phyloP scores from a whole-genome alignment of 2,329 filamentous ascomycete species.

The Aureobasidium pullulans region DNA sequence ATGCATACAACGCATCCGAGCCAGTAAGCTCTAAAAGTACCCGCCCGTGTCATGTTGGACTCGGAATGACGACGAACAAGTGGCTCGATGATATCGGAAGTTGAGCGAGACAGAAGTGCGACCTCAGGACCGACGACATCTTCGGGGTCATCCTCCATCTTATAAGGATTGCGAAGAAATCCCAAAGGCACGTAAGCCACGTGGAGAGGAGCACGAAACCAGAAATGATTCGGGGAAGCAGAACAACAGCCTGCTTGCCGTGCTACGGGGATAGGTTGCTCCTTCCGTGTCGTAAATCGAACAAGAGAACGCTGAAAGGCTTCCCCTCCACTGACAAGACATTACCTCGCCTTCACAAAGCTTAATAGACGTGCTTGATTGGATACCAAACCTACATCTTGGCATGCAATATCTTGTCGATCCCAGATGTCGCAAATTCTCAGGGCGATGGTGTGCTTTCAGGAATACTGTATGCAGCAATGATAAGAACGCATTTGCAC shows the following conservation, averaged over 20 bases:
- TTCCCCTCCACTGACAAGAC: not conserved
- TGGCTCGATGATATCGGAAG: not conserved
- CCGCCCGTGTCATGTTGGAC: constrained; percentile 19
- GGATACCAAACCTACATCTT: not conserved
- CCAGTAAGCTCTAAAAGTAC: constrained; percentile 44
- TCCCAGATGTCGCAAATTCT: not conserved
- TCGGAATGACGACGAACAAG: not conserved
- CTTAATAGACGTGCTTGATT: constrained; percentile 2
- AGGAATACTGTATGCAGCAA: not conserved
- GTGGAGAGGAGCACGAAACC: not conserved
- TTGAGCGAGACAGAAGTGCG: not conserved
- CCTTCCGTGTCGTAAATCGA: too few relatives aligned
- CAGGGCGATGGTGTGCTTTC: constrained; percentile 2
- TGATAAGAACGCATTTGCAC: not conserved
- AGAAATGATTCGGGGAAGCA: not conserved
- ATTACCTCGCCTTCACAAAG: not conserved
- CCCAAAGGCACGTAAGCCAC: not conserved
- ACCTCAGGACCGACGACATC: not conserved
- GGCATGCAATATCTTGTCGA: constrained; percentile 7
- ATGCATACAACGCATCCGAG: constrained; percentile 46
- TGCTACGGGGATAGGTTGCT: not conserved
- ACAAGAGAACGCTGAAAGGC: not conserved
- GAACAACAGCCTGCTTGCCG: not conserved
- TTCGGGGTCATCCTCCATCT: constrained; percentile 2
- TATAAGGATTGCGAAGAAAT: not conserved